Evolutionary conservation across 768 basidiomycete species (phyloP), one percentile per base, ranked within the genome.

Genomic region (Coprinopsis marcescibilis): DNA sequence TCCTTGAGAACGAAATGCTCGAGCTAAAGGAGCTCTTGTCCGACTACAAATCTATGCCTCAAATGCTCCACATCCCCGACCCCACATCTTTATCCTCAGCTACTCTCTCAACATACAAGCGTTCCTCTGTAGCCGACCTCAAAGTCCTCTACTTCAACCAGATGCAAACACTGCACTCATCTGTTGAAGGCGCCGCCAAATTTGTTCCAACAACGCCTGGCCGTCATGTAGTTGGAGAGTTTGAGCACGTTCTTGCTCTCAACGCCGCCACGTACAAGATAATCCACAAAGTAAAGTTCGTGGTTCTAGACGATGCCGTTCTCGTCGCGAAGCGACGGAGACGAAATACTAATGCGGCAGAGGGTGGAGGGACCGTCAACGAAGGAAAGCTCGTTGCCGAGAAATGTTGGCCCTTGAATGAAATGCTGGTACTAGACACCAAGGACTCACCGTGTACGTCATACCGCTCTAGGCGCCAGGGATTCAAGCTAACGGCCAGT

Each of bases 21-120:
- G 94, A 98, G 59, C 80, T 99, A 62, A 97, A 96, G 63, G 91
- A 94, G 46, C 78, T 87, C 4, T 74, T 98, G 3, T 83, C 88
- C 11, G 96, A 99, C 60, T 98, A 94, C 86, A 93, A 94, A 64
- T 81, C 81, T 46, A 92, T 98, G 78, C 95, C 96, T 0, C 89
- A 92, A 5, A 75, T 91, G 15, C 74, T 99, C 14, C 90, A 94
- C 53, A 85, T 97, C 48, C 88, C 91, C 42, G 91, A 87, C 59
- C 83, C 82, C 13, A 79, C 81, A 30, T 81, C 80, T 15, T 73
- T 73, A 24, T 75, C 83, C 24, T 68, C 66, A 14, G 63, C 61
- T 10, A 61, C 62, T 32, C 62, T 72, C 37, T 72, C 63, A 21
- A 70, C 70, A 2, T 73, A 70, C 59, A 69, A 67, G 52, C 89